Evolutionary conservation across 192 early-diverging fungal genomes (phyloP), one percentile per base, ranked within the genome.

Genomic region (Linderina pennispora): DNA sequence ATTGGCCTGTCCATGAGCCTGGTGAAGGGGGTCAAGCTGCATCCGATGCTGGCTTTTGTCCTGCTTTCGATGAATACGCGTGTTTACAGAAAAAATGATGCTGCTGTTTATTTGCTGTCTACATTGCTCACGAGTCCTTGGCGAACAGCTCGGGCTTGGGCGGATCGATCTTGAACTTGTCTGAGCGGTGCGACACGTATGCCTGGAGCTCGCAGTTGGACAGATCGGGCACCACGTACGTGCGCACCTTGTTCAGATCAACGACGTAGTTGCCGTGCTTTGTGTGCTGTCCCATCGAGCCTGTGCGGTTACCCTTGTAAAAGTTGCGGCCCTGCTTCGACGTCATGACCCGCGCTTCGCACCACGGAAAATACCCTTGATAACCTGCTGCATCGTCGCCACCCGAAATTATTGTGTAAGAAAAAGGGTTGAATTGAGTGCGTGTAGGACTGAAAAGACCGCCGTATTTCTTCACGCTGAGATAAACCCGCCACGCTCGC

Each of bases 281-380:
- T 22, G 71, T 74, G 45, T 74, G 71, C 24, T 60, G 54, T 21
- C 71, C 71, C 65, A 74, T 74, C 42, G 64, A 62, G 6, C 71
- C 71, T 17, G 71, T 68, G 55, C 71, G 71, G 31, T 63, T 74
- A 49, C 65, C 71, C 46, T 74, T 74, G 60, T 74, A 74, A 49
- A 68, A 74, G 43, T 74, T 58, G 55, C 48, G 71, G 7, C 71
- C 71, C 22, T 68, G 56, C 48, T 74, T 74, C 16, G 71, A 44
- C n/a, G 71, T 74, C 60, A 74, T 54, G 13, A 74, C 71, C 71
- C 65, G 52, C 71, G 63, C 59, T 68, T 66, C 20, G 71, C 71
- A 33, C 71, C 71, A 22, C 71, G 54, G 34, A 66, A 52, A 36
- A 74, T 37, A 7, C 71, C 71, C 20, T 65, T 58, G 43, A 74